Base-by-base conservation (phyloP, 345 rosid genomes). In the Tarenaya hassleriana region DNA sequence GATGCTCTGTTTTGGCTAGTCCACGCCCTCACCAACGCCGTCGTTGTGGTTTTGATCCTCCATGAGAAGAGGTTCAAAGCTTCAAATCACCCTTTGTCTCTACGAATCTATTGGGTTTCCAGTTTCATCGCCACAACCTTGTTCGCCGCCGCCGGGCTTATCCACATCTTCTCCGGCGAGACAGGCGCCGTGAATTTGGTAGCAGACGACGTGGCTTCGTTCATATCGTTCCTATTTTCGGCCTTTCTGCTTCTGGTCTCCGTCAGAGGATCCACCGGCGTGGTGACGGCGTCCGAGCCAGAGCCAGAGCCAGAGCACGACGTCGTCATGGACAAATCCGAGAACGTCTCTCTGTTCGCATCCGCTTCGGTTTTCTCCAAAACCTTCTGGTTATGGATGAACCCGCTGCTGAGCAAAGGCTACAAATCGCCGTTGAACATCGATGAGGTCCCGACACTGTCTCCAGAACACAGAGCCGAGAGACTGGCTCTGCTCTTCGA, bases 301-400 rank as follows among this genome's bases (percentile, higher is more conserved):
- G 69, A 15, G 34, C 67, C 51, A 51, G 70, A 51, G 12, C 47
- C n/a, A n/a, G n/a, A 60, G 35, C 20, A 50, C 50, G 84, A 79
- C 33, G 67, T 49, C 12, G 73, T 71, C 40, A 37, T 63, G 71
- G 66, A 34, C 18, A 76, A 82, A 64, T 46, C 78, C 41, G 62
- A 33, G 16, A 73, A 48, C 35, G 82, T 76, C 17, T 76, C 71
- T 47, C 73, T 67, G 20, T 87, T 77, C 34, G 92, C 96, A 57
- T 73, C 92, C 8, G 98, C 98, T 56, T 76, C 95, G 0, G 19
- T 51, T 16, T 1, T 79, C 31, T 87, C 96, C 1, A 87, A 76
- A 53, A 56, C 69, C 51, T 87, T 91, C 32, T 91, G 92, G 98
- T 24, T 91, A 20, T 91, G 96, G 98, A 82, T 91, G 84, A 91